These are phyloP conservation scores for Nannochloropsis gaditana DNA, from an alignment of 108 stramenopile genomes.

Conservation along the genomic window DNA sequence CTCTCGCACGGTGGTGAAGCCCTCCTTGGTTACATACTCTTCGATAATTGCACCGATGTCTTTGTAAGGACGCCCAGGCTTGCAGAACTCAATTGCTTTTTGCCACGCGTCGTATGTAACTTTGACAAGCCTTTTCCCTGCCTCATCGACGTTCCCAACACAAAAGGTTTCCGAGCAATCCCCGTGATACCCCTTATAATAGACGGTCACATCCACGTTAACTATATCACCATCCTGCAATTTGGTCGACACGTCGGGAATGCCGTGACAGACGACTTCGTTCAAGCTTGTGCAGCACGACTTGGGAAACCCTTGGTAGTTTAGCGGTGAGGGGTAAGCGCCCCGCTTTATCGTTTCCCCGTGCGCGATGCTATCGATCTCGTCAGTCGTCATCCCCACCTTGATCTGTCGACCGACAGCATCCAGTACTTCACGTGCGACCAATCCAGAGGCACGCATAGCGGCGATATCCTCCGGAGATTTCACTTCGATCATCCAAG, in stretches of 20 bases:
- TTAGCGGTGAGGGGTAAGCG: conserved; percentile 92
- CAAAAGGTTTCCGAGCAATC: conserved; percentile 97
- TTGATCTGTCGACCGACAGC: conserved; percentile 69
- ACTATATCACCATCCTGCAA: conserved; percentile 85
- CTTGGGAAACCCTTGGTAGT: conserved; percentile 96
- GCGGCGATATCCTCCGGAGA: conserved; percentile 74
- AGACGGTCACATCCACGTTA: conserved; percentile 90
- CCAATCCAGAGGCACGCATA: conserved; percentile 75
- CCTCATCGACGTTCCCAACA: conserved; percentile 77
- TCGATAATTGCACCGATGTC: conserved; percentile 85
- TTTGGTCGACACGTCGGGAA: conserved; percentile 74
- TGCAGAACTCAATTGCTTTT: conserved; percentile 47
- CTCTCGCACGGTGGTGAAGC: conserved; percentile 64
- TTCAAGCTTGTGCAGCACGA: conserved; percentile 55
- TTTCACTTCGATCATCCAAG: conserved; percentile 72
- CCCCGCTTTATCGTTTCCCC: conserved; percentile 73
- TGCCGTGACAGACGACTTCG: conserved; percentile 93
- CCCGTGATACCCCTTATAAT: conserved; percentile 87
- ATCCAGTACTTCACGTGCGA: conserved; percentile 82
- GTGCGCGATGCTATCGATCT: conserved; percentile 87
- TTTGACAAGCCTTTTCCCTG: conserved; percentile 67
- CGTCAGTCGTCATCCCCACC: conserved; percentile 90
- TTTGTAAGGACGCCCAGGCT: conserved; percentile 73
- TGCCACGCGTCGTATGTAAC: conserved; percentile 58
- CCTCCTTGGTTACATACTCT: conserved; percentile 57